A percentile compares a stretch with the other conserved stretches of the same genome.
Evolutionary conservation across 2,329 filamentous ascomycete genomes (phyloP).

Genomic region (Scopulariopsis brevicaulis): DNA sequence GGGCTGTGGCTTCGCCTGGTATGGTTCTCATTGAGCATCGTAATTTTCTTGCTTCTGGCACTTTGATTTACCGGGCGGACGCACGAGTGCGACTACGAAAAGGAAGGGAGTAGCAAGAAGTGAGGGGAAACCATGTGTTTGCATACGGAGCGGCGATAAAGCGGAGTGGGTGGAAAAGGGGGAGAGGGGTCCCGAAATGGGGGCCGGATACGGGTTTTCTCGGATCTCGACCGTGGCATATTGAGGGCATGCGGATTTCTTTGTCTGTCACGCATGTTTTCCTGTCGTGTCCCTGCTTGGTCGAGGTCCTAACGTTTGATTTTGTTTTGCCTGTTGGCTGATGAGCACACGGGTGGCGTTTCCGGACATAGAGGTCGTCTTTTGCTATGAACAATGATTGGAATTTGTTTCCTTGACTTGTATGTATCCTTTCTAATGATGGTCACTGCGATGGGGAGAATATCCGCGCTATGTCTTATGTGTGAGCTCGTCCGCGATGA

Average conservation of each 20-base stretch:
- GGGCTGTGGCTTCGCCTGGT: not conserved
- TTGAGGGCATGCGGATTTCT: not conserved
- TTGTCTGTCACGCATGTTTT: not conserved
- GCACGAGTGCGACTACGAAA: not conserved
- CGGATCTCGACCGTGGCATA: not conserved
- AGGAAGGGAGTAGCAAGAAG: not conserved
- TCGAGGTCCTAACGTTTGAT: not conserved
- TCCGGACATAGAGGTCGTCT: not conserved
- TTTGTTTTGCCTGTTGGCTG: not conserved
- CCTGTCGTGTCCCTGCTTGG: not conserved
- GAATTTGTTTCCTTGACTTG: not conserved
- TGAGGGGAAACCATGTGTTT: not conserved
- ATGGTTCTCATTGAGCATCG: not conserved
- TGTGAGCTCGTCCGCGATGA: not conserved
- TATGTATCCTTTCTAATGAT: not conserved
- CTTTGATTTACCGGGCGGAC: not conserved
- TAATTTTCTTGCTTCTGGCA: not conserved
- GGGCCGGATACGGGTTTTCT: not conserved
- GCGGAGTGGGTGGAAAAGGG: not conserved
- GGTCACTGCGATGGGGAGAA: not conserved
- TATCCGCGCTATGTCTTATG: not conserved
- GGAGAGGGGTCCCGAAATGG: not conserved
- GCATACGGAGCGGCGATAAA: not conserved
- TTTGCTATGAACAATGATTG: not conserved
- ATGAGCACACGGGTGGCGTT: slow-evolving; percentile 3